Base-by-base conservation (phyloP, 2,329 filamentous ascomycete species). In the Periconia macrospinosa region DNA sequence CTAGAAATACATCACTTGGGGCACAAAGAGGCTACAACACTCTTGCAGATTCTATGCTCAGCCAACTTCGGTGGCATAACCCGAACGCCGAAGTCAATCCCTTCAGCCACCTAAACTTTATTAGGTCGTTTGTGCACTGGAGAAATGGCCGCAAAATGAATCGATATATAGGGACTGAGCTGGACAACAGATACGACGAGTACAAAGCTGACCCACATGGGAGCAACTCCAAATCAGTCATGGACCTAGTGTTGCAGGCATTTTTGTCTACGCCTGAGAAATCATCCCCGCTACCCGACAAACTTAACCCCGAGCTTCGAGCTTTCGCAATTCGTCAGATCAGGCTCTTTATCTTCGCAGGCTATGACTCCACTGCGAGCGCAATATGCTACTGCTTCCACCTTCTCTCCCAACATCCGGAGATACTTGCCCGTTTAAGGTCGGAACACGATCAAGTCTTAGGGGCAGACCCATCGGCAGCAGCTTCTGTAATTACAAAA, bases 301-400 rank as follows among this genome's bases (percentile, higher is more conserved):
- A 52, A 14, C 51, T 61, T 14, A 60, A 67, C 20, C n/a, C 56
- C 10, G 51, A 49, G 3, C 72, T 73, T 53, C 47, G 53, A 13
- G 27, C 49, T 20, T 48, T 52, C 20, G 52, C 52, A 27, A 49
- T 52, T 20, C 49, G 49, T 17, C 49, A 55, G 20, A 52, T 52
- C 19, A 19, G 30, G 15, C 52, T 52, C 5, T 72, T 72, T 53
- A 51, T 72, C 15, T 66, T 72, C 47, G 63, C 65, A 18, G 68
- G 68, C 1, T 65, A 71, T 45, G 68, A 70, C 49, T 63, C 68
- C 9, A 69, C 64, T 5, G 57, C 53, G 33, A 65, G 58, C 44
- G 63, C 63, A 6, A 61, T 72, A 14, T 65, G 50, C 45, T 73
- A 67, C 20, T 37, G 37, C 37, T 49, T 55, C 37, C 54, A 67